Percentiles rank a stretch among this genome's conserved stretches.
These are phyloP conservation scores for Podila epigama DNA, from an alignment of 192 early-diverging fungal species.

Conservation along the genomic window DNA sequence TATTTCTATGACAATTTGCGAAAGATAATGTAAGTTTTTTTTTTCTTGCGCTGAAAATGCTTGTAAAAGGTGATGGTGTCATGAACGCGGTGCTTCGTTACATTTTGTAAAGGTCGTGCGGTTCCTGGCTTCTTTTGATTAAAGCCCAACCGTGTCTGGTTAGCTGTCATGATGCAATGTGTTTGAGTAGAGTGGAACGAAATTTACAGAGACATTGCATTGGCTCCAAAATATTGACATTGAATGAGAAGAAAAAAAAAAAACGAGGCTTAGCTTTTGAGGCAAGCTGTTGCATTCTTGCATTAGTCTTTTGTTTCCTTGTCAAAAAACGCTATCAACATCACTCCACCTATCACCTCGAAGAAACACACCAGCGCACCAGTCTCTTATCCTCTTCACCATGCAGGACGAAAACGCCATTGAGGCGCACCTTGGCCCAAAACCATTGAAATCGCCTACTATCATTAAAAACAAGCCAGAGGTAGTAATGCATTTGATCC, in stretches of 20 bases:
- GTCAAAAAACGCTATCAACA: too few relatives aligned
- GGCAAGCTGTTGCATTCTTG: too few relatives aligned
- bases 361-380: too few relatives aligned
- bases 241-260: background rate
- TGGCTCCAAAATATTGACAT: too few relatives aligned
- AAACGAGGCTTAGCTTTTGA: background rate
- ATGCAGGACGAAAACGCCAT: conserved; percentile 47
- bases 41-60: too few relatives aligned
- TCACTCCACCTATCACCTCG: too few relatives aligned
- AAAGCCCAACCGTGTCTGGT: conserved; percentile 33
- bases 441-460: background rate
- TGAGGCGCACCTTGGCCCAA: conserved; percentile 29
- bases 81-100: background rate
- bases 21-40: too few relatives aligned
- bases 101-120: conserved; percentile 7
- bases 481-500: background rate
- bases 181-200: background rate
- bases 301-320: too few relatives aligned
- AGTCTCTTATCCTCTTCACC: background rate
- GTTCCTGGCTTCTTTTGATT: conserved; percentile 20
- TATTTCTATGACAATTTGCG: conserved; percentile 5
- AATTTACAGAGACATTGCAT: background rate
- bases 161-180: conserved; percentile 2
- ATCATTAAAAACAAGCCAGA: conserved; percentile 30
- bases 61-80: too few relatives aligned